Evolutionary conservation across 345 rosid species (phyloP).

Genomic region (Luvunga scandens): DNA sequence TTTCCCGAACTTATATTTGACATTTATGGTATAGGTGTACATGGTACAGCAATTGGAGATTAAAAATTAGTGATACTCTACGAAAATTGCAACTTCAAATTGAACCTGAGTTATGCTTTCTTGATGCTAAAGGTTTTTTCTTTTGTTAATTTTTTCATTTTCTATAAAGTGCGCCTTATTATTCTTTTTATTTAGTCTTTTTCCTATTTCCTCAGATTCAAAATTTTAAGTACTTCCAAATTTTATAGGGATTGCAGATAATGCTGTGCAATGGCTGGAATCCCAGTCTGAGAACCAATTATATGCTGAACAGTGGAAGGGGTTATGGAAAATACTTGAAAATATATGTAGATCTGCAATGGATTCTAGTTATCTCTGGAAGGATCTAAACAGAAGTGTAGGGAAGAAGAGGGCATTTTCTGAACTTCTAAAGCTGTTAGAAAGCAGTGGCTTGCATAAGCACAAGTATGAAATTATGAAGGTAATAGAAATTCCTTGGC

Average conservation of each 20-base stretch:
- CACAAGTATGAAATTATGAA: slow-evolving; percentile 67
- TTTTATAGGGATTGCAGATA: slow-evolving; percentile 37
- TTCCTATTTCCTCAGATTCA: not conserved
- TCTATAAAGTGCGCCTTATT: not conserved
- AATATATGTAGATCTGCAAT: slow-evolving; percentile 39
- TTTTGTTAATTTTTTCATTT: slow-evolving; percentile 7
- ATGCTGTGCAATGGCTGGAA: slow-evolving; percentile 16
- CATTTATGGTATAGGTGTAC: slow-evolving; percentile 42
- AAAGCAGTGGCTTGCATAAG: slow-evolving; percentile 66
- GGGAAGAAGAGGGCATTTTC: slow-evolving; percentile 70
- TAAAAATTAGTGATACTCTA: slow-evolving; percentile 32
- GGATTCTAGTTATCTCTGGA: slow-evolving; percentile 68
- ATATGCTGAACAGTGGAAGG: slow-evolving; percentile 52
- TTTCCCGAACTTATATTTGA: slow-evolving; percentile 8
- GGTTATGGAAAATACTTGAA: slow-evolving; percentile 50
- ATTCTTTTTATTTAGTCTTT: not conserved
- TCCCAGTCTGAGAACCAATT: slow-evolving; percentile 26
- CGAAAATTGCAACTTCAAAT: slow-evolving; percentile 32
- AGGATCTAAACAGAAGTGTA: slow-evolving; percentile 43
- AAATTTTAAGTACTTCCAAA: not conserved
- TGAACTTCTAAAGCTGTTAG: slow-evolving; percentile 74
- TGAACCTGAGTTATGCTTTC: slow-evolving; percentile 30
- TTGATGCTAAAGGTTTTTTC: slow-evolving; percentile 42
- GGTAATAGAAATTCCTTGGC: slow-evolving; percentile 37
- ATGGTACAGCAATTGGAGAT: slow-evolving; percentile 61